A percentile compares a stretch with the other conserved stretches of the same genome.
Conservation (phyloP, 2,329 filamentous ascomycete species). For the Verruconis gallopava region DNA sequence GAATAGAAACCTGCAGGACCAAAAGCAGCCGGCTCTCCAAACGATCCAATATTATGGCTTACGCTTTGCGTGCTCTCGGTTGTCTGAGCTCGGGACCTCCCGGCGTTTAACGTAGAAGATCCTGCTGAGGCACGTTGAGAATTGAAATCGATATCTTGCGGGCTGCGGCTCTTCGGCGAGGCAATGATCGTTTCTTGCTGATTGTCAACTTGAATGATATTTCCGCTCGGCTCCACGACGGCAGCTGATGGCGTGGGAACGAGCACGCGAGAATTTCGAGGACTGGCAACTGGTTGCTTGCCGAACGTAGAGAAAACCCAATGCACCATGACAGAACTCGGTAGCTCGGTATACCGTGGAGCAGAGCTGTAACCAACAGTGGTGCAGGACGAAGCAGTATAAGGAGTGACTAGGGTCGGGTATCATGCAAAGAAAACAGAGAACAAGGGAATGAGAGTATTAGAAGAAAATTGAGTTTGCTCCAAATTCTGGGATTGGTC, state of each 20-base stretch:
- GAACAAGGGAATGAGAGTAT: not conserved
- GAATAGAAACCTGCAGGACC: not conserved
- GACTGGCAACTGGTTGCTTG: not conserved
- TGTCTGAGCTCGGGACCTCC: not conserved
- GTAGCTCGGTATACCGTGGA: too few relatives aligned
- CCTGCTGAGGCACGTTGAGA: not conserved
- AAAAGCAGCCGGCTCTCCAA: not conserved
- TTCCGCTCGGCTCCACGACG: not conserved
- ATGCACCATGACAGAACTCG: constrained; percentile 1
- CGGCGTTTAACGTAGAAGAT: not conserved
- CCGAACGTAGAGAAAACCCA: not conserved
- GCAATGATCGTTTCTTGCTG: not conserved
- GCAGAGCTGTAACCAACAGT: too few relatives aligned
- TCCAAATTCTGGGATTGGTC: not conserved
- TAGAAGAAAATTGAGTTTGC: not conserved
- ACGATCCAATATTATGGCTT: not conserved
- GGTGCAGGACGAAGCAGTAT: too few relatives aligned
- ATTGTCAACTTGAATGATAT: not conserved
- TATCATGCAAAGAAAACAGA: not conserved
- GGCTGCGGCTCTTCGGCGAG: not conserved
- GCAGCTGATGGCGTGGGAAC: not conserved
- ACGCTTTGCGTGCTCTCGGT: not conserved
- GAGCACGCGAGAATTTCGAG: not conserved
- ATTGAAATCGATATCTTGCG: not conserved
- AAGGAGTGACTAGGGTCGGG: not conserved